A percentile compares a stretch with the other conserved stretches of the same genome.
phyloP scores from a whole-genome alignment of 306 rosid genomes.

The Cicer pinnatifidum region DNA sequence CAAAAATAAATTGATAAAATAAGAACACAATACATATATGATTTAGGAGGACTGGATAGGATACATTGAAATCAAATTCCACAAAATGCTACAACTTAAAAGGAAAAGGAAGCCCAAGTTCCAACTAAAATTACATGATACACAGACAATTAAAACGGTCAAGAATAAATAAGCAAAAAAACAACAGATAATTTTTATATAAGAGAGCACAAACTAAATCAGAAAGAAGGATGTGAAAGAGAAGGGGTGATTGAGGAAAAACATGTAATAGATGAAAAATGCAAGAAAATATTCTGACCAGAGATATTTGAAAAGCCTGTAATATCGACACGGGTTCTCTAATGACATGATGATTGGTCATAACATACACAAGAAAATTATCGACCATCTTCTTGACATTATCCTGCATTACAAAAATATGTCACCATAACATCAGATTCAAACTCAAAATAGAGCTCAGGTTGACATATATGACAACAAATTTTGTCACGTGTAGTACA shows the following conservation, averaged over 20 bases:
- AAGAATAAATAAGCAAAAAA: constrained; percentile 1
- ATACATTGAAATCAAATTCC: constrained; percentile 22
- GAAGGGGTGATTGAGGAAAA: neutral
- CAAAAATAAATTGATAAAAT: constrained; percentile 11
- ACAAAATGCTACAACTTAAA: constrained; percentile 9
- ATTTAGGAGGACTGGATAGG: neutral
- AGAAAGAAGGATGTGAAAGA: constrained; percentile 11
- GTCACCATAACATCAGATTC: constrained; percentile 39
- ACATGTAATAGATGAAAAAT: constrained; percentile 20
- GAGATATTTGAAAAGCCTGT: constrained; percentile 83
- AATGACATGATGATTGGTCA: constrained; percentile 62
- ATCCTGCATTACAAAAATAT: constrained; percentile 60
- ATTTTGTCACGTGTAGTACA: neutral
- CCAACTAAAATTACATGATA: constrained; percentile 5
- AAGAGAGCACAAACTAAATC: neutral
- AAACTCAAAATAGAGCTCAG: constrained; percentile 9
- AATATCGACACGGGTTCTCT: constrained; percentile 56
- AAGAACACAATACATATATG: constrained; percentile 11
- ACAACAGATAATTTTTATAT: neutral
- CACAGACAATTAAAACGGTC: neutral
- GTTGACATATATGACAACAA: neutral
- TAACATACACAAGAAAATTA: constrained; percentile 64
- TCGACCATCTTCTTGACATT: constrained; percentile 52
- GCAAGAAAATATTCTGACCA: constrained; percentile 63
- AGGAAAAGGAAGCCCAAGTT: neutral